Percentiles rank a stretch among this genome's conserved stretches.
phyloP scores from a whole-genome alignment of 495 filamentous ascomycete genomes.

The Trypethelium eluteriae region DNA sequence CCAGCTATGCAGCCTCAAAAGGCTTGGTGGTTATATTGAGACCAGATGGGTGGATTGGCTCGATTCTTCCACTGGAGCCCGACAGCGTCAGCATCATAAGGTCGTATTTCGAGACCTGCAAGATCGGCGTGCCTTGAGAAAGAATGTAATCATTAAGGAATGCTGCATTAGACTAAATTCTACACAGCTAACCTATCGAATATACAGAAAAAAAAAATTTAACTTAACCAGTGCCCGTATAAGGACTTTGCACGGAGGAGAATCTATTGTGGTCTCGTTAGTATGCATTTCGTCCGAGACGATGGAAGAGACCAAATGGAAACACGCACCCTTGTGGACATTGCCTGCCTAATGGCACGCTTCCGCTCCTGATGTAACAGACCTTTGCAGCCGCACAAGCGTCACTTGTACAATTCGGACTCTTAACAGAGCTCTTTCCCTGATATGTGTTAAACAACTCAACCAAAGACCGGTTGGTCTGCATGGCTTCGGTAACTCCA shows the following conservation, averaged over 20 bases:
- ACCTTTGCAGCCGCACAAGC: slow-evolving; percentile 49
- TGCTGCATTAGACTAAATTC: not conserved
- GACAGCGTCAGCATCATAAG: not conserved
- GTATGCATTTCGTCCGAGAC: not conserved
- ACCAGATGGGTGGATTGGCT: slow-evolving; percentile 43
- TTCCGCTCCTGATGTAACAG: slow-evolving; percentile 55
- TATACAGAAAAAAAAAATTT: not conserved
- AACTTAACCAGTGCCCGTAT: slow-evolving; percentile 4
- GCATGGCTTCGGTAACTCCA: slow-evolving; percentile 53
- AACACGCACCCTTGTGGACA: slow-evolving; percentile 44
- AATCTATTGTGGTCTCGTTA: not conserved
- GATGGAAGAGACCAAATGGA: not conserved
- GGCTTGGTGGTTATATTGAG: slow-evolving; percentile 39
- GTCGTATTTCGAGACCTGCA: slow-evolving; percentile 4
- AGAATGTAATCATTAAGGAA: not conserved
- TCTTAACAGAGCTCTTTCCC: slow-evolving; percentile 46
- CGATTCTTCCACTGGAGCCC: not conserved
- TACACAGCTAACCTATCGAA: not conserved
- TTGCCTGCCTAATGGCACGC: slow-evolving; percentile 42
- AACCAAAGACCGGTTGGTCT: slow-evolving; percentile 42
- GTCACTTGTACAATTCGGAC: slow-evolving; percentile 45
- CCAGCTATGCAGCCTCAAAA: slow-evolving; percentile 25
- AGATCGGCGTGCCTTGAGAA: not conserved
- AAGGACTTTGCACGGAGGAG: slow-evolving; percentile 2
- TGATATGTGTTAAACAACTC: slow-evolving; percentile 47